Base-by-base conservation (phyloP, 139 green algal species). In the Mychonastes homosphaera region DNA sequence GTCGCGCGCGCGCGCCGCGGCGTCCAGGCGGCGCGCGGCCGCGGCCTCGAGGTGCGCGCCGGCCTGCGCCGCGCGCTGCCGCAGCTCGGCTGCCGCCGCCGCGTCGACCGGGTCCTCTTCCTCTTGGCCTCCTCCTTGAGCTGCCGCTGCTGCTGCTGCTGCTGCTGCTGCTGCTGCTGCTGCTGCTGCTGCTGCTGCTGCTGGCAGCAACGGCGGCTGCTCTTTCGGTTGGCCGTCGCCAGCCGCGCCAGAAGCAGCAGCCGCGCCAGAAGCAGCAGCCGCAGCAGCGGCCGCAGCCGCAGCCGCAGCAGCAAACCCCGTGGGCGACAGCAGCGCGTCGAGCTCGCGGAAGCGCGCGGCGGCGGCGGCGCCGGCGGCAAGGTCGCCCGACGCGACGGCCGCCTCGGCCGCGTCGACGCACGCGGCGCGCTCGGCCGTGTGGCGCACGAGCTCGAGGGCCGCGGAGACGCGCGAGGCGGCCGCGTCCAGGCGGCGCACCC, bases 391-490 rank as follows among this genome's bases (percentile, higher is more conserved):
- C n/a, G n/a, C n/a, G n/a, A n/a, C n/a, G n/a, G n/a, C n/a, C n/a
- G n/a, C 39, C 16, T 46, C 15, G 39, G 16, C 39, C 16, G 16
- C 61, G 30, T 41, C 61, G 26, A 67, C 51, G 61, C 61, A 67
- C 30, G 52, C 32, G 15, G 53, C 64, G 35, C 88, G 72, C 61
- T 95, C 88, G 29, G 94, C 54, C 21, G 94, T 82, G 26, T 80
- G 64, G 32, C 76, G 69, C 34, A 83, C 73, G 32, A 77, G 70
- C 6, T 41, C 53, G 26, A 83, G 62, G 12, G 72, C 63, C 3
- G 44, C 63, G 12, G 28, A 53, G 28, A 95, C 83, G 18, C 75
- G 72, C 0, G 69, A 80, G 64, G 94, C 84, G 15, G 78, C 80
- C 5, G 65, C 51, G 72, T 97, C 87, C 21, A 97, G 67, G 48